These are phyloP conservation scores for Picea sitchensis DNA, from an alignment of 75 land plant genomes.

Conservation along the genomic window DNA sequence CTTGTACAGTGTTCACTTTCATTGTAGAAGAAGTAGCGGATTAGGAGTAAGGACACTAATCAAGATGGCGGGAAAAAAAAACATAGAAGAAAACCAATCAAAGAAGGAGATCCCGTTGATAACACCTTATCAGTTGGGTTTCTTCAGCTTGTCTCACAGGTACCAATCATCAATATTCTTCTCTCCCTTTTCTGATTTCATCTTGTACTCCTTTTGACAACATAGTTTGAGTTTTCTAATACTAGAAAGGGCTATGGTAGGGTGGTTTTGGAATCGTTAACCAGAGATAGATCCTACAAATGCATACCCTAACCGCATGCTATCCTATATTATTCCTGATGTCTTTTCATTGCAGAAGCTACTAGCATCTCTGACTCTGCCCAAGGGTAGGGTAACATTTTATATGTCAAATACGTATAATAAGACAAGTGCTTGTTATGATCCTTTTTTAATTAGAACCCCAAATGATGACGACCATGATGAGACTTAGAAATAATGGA, in stretches of 20 bases:
- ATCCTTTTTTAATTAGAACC: too few species aligned
- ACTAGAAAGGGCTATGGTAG: background rate
- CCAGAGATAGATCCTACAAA: constrained; percentile 16
- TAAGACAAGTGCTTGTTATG: too few species aligned
- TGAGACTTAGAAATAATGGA: too few species aligned
- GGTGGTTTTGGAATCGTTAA: constrained; percentile 23
- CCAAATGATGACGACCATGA: too few species aligned
- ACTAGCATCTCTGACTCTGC: constrained; percentile 17
- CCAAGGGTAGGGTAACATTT: constrained; percentile 13
- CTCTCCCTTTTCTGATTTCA: too few species aligned
- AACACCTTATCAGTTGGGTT: constrained; percentile 22
- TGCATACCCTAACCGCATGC: constrained; percentile 19
- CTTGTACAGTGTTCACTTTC: too few species aligned
- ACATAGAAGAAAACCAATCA: background rate
- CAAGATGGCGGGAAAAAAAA: background rate
- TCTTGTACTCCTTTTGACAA: too few species aligned
- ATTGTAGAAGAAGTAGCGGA: too few species aligned
- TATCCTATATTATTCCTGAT: constrained; percentile 22
- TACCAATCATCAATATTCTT: background rate
- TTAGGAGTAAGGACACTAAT: too few species aligned
- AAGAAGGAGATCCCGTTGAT: constrained; percentile 5
- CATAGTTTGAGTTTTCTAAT: too few species aligned
- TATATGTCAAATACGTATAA: too few species aligned
- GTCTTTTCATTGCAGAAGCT: constrained; percentile 26
- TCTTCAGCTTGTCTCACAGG: constrained; percentile 20